phyloP scores from a whole-genome alignment of 495 filamentous ascomycete species.

The Oleoguttula mirabilis region DNA sequence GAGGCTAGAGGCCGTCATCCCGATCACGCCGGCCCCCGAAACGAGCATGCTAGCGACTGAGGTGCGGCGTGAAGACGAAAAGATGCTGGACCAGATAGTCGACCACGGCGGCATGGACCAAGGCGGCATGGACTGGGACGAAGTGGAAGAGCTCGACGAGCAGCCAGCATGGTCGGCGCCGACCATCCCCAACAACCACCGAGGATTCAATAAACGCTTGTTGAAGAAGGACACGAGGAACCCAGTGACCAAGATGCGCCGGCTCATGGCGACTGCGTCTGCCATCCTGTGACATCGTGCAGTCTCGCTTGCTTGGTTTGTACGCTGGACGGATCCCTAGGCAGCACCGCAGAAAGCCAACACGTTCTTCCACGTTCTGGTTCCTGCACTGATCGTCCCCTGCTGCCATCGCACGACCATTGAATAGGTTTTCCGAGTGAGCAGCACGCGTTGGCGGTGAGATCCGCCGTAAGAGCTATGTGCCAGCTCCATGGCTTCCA shows the following conservation, averaged over 20 bases:
- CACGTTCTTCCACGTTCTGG: no score
- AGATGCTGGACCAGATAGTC: not conserved
- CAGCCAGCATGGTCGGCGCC: slow-evolving; percentile 6
- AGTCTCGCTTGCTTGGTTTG: no score
- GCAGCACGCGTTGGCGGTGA: no score
- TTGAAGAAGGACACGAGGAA: slow-evolving; percentile 1
- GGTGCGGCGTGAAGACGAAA: not conserved
- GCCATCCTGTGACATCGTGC: no score
- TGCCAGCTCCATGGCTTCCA: no score
- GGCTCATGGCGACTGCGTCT: slow-evolving; percentile 3
- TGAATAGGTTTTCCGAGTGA: no score
- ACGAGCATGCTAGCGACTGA: slow-evolving; percentile 1
- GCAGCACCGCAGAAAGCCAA: no score
- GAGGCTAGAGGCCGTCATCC: not conserved
- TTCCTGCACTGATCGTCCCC: no score
- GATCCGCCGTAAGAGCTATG: no score
- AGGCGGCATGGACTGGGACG: slow-evolving; percentile 12
- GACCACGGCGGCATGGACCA: slow-evolving; percentile 1
- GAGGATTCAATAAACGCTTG: not conserved
- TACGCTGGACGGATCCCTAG: no score
- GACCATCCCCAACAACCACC: not conserved
- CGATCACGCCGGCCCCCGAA: not conserved
- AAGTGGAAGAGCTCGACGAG: slow-evolving; percentile 8
- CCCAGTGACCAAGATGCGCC: slow-evolving; percentile 7
- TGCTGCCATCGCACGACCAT: no score